Base-by-base conservation (phyloP, 441 rosid genomes). In the Pelargonium fulgidum region DNA sequence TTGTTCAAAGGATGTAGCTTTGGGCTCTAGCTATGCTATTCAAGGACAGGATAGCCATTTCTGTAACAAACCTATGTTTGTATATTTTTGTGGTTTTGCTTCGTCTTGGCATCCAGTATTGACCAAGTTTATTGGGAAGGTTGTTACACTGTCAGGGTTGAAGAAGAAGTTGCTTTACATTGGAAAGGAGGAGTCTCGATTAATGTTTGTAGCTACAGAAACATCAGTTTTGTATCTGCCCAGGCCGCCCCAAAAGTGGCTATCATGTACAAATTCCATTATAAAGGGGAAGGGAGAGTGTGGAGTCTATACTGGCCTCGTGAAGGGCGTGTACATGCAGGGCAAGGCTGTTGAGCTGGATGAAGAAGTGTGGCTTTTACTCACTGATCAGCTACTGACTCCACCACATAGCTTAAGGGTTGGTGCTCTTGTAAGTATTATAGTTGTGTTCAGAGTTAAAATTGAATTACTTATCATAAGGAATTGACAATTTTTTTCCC, bases 321-420 rank as follows among this genome's bases (percentile, higher is more conserved):
- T 90, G n/a, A 90, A 71, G 69, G 89, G 87, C 56, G 56, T 90
- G 12, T 86, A 85, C 77, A 70, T 86, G 90, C 85, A 83, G 67
- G 98, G 96, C 52, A 84, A 80, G 92, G 85, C 86, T 72, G 80
- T 89, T 74, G 97, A 92, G 84, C 79, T 94, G 79, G 97, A 92
- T 61, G 79, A 84, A 62, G 89, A 90, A 71, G 92, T 89, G 12
- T 94, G 93, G 98, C 94, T 94, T 77, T 72, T 94, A 65, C 81
- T 87, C 71, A 85, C 90, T 7, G 94, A 89, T 81, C 85, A 74
- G 67, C 80, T 79, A 33, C 81, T 78, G 47, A 68, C 56, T 45
- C 80, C 76, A 56, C 89, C 96, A 0, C 99, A 85, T 72, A 77
- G 96, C 83, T 78, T 89, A 59, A 84, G 99, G 67, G 79, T 77